Percentiles rank a stretch among this genome's conserved stretches.
Evolutionary conservation across 495 filamentous ascomycete genomes (phyloP).

Genomic region (Cercophora sp.): DNA sequence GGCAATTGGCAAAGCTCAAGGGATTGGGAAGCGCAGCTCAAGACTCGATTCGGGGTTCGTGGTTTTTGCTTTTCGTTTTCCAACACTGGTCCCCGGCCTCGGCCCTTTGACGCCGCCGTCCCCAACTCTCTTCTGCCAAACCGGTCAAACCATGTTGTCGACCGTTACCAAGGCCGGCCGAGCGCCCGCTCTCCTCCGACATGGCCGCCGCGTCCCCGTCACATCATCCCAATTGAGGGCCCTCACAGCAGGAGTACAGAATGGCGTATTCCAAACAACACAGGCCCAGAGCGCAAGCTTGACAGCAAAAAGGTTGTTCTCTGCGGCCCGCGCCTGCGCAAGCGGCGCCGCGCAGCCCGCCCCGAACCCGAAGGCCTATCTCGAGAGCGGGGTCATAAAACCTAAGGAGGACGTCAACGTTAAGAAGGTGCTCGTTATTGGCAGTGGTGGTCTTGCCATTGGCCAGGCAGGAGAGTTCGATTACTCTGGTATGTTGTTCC

Average conservation of each 20-base stretch:
- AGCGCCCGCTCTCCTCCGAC: conserved; percentile 45
- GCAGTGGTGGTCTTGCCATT: conserved; percentile 93
- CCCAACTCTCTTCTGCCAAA: conserved; percentile 7
- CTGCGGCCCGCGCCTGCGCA: conserved; percentile 30
- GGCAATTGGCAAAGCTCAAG: conserved; percentile 8
- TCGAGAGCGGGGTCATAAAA: conserved; percentile 79
- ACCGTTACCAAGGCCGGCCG: conserved; percentile 44
- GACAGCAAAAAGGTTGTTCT: conserved; percentile 39
- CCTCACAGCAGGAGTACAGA: conserved; percentile 31
- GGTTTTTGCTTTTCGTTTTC: conserved; percentile 1
- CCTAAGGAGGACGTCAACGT: conserved; percentile 77
- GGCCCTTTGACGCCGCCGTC: neutral
- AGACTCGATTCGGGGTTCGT: conserved; percentile 7
- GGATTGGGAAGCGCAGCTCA: conserved; percentile 3
- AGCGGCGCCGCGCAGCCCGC: conserved; percentile 52
- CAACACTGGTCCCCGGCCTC: conserved; percentile 8
- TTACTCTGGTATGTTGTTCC: conserved; percentile 72
- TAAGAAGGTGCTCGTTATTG: conserved; percentile 97
- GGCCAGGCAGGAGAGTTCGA: conserved; percentile 99
- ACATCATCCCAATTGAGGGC: conserved; percentile 29
- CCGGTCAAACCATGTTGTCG: conserved; percentile 30
- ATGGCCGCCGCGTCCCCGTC: conserved; percentile 44
- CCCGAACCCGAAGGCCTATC: conserved; percentile 81
- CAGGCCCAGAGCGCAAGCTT: conserved; percentile 22
- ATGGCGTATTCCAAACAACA: conserved; percentile 30